A percentile compares a stretch with the other conserved stretches of the same genome.
Evolutionary conservation across 805 yeast genomes (phyloP).

Genomic region (Myxozyma udenii): DNA sequence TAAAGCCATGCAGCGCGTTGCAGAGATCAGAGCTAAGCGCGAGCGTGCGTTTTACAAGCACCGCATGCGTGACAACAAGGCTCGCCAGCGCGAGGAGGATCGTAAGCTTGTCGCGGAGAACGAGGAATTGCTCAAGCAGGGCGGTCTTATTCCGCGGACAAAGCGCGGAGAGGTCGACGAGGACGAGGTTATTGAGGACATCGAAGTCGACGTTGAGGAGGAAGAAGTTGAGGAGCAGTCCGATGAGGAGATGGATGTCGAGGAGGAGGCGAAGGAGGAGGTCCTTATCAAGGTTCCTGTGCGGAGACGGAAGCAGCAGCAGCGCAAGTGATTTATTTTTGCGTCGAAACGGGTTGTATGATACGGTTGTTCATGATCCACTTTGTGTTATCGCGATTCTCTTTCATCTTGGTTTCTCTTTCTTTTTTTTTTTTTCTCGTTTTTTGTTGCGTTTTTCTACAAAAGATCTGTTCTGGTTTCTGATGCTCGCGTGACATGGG

Average conservation of each 20-base stretch:
- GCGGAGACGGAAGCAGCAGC: constrained; percentile 14
- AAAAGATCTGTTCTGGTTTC: not conserved
- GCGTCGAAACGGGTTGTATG: not conserved
- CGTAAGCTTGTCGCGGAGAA: constrained; percentile 81
- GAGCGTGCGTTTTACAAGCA: constrained; percentile 98
- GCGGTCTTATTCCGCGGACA: constrained; percentile 59
- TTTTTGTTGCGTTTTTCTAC: not conserved
- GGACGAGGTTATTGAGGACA: constrained; percentile 47
- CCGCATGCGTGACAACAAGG: constrained; percentile 98
- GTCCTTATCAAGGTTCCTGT: constrained; percentile 25
- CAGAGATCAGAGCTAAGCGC: constrained; percentile 92
- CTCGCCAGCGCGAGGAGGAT: constrained; percentile 77
- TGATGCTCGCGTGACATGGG: no score
- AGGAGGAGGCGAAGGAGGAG: constrained; percentile 27
- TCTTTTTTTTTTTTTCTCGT: not conserved
- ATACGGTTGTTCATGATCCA: not conserved
- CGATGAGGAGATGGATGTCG: constrained; percentile 52
- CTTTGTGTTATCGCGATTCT: not conserved
- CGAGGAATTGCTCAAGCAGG: constrained; percentile 91
- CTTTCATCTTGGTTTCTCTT: not conserved
- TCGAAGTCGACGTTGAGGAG: constrained; percentile 51
- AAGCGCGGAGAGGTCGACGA: constrained; percentile 48
- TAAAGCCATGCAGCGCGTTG: constrained; percentile 92
- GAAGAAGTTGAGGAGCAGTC: constrained; percentile 32
- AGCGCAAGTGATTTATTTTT: constrained; percentile 1